Evolutionary conservation across 2,329 filamentous ascomycete species (phyloP).

Genomic region (Chrysoporthe deuterocubensis): DNA sequence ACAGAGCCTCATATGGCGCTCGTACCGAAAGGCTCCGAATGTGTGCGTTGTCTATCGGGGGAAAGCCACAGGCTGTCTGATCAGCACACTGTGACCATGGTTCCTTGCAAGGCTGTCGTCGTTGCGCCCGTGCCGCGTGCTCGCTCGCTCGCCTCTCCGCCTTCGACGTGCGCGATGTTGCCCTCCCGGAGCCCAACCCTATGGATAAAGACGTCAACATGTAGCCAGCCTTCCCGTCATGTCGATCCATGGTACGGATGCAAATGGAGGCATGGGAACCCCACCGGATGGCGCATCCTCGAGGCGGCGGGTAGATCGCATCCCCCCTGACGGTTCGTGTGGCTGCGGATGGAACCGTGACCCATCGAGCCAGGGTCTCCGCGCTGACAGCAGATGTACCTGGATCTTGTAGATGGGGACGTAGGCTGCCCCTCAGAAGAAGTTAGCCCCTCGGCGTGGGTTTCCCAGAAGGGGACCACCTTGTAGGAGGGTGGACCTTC

Average conservation of each 20-base stretch:
- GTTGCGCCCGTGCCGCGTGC: neutral
- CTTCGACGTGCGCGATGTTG: neutral
- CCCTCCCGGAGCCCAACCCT: neutral
- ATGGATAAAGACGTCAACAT: neutral
- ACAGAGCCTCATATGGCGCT: constrained; percentile 8
- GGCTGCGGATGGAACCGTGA: constrained; percentile 25
- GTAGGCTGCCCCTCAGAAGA: neutral
- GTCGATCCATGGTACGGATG: neutral
- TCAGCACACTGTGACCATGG: neutral
- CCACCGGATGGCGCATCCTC: constrained; percentile 2
- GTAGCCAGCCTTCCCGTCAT: neutral
- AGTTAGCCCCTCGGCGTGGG: neutral
- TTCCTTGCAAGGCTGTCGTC: neutral
- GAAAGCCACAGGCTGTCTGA: neutral
- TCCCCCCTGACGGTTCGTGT: constrained; percentile 17
- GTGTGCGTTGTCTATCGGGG: neutral
- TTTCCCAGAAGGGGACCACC: constrained; percentile 4
- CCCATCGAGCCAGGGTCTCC: neutral
- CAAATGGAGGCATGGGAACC: neutral
- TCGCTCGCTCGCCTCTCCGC: neutral
- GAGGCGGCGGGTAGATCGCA: constrained; percentile 17
- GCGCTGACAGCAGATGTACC: constrained; percentile 18
- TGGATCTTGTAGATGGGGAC: neutral
- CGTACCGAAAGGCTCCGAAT: neutral
- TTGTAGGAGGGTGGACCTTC: neutral